Evolutionary conservation across 2,329 filamentous ascomycete species (phyloP), one percentile per base, ranked within the genome.

Genomic region (Nemania sp.): DNA sequence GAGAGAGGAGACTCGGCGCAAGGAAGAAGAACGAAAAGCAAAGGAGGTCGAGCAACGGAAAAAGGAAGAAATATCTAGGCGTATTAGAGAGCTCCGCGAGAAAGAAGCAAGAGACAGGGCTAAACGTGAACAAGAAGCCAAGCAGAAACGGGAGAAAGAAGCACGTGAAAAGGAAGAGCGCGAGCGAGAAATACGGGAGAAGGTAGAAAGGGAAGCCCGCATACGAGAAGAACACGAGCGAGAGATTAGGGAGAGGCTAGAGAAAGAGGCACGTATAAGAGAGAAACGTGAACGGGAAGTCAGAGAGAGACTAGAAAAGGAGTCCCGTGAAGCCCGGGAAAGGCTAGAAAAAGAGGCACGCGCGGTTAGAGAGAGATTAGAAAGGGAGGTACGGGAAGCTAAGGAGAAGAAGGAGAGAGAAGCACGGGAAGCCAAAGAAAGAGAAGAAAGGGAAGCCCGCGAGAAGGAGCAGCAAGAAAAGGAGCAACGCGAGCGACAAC

Each of bases 1-100:
- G 3, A 83, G 90, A 62, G 90, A 92, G 74, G 90, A 92, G 72
- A 90, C 87, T 22, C 83, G 87, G 51, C 86, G 83, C 66, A 85
- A 86, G 63, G 89, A 91, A 72, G 89, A 90, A 71, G 88, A 91
- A 70, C 88, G 88, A 11, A 90, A 85, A 74, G 82, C 82, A 2
- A 86, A 83, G 69, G 88, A 89, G 70, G 88, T 87, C 2, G 89
- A 91, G 70, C 85, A 87, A 70, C 87, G 88, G 71, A 83, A 85
- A 69, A 85, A 84, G 47, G 87, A 89, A 38, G 87, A 88, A n/a
- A 80, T 85, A 2, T 82, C 85, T 41, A 84, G 81, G 65, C 80
- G 83, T 62, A 76, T 89, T 1, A 85, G 82, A 35, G 87, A 89
- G 71, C 78, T 87, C 11, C 84, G 86, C 43, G 87, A 88, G 52